phyloP scores from a whole-genome alignment of 2,329 filamentous ascomycete species.

The Aureobasidium sp. region DNA sequence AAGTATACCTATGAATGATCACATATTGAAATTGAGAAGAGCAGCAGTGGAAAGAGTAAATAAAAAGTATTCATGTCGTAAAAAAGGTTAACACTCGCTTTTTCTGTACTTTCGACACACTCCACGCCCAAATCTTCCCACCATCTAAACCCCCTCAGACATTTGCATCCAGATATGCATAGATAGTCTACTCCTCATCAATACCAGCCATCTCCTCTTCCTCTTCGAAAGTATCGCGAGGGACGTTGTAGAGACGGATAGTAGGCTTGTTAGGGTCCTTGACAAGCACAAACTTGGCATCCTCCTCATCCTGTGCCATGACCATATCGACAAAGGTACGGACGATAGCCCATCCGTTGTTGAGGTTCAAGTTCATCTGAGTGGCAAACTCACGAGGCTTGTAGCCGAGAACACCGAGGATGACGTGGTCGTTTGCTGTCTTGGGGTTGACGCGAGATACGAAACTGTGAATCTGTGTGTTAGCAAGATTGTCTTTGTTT shows the following conservation, averaged over 20 bases:
- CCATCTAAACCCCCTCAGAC: not conserved
- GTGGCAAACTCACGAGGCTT: conserved; percentile 97
- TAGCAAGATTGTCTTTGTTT: conserved; percentile 23
- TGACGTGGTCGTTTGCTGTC: conserved; percentile 91
- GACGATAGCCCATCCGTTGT: conserved; percentile 99
- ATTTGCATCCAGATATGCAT: not conserved
- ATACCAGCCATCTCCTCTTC: conserved; percentile 79
- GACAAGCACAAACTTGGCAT: conserved; percentile 80
- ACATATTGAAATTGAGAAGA: not conserved
- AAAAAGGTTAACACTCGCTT: conserved; percentile 18
- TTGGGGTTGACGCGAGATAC: conserved; percentile 95
- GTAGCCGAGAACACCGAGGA: conserved; percentile 96
- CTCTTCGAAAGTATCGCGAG: conserved; percentile 89
- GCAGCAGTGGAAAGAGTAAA: not conserved
- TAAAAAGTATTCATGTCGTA: conserved; percentile 9
- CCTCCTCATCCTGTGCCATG: conserved; percentile 65
- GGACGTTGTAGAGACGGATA: conserved; percentile 93
- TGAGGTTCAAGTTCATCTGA: conserved; percentile 98
- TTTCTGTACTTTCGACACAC: conserved; percentile 18
- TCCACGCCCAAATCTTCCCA: not conserved
- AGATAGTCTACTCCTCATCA: conserved; percentile 44
- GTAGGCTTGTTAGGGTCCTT: conserved; percentile 98
- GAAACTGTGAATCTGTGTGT: conserved; percentile 66
- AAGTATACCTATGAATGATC: not conserved
- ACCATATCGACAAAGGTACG: conserved; percentile 98